phyloP scores from a whole-genome alignment of 2,329 filamentous ascomycete species.

The Calonectria ilicicola region DNA sequence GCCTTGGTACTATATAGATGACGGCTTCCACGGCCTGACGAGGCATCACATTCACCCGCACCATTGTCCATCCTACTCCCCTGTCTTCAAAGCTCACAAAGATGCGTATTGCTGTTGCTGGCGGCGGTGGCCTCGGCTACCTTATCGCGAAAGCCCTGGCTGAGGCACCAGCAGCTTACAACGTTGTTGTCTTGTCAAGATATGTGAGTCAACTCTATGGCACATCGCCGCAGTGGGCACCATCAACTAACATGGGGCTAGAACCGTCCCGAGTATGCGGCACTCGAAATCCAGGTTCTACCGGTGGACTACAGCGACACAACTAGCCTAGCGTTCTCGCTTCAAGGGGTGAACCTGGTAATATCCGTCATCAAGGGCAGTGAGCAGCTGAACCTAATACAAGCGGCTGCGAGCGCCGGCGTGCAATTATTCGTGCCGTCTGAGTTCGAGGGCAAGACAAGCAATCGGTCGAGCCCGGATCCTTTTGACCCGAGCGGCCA shows the following conservation, averaged over 20 bases:
- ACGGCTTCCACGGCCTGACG: conserved; percentile 20
- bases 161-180: conserved; percentile 69
- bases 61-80: not conserved
- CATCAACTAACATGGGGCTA: conserved; percentile 46
- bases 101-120: conserved; percentile 64
- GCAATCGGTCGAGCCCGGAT: conserved; percentile 64
- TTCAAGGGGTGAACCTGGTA: conserved; percentile 80
- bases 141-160: conserved; percentile 67
- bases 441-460: conserved; percentile 77
- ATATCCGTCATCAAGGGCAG: conserved; percentile 79
- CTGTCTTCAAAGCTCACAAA: conserved; percentile 41
- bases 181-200: conserved; percentile 78
- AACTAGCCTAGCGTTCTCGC: conserved; percentile 70
- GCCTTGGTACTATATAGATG: conserved; percentile 37
- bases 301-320: conserved; percentile 75
- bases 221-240: not conserved
- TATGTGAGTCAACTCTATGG: conserved; percentile 39
- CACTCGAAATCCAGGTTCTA: conserved; percentile 73
- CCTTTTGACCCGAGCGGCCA: conserved; percentile 70
- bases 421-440: conserved; percentile 80
- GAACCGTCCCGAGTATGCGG: conserved; percentile 66
- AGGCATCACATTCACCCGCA: conserved; percentile 33
- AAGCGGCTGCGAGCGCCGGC: conserved; percentile 73
- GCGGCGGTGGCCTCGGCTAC: conserved; percentile 58
- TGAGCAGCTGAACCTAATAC: conserved; percentile 78